Base-by-base conservation (phyloP, 495 filamentous ascomycete species). In the Penicillium desertorum region DNA sequence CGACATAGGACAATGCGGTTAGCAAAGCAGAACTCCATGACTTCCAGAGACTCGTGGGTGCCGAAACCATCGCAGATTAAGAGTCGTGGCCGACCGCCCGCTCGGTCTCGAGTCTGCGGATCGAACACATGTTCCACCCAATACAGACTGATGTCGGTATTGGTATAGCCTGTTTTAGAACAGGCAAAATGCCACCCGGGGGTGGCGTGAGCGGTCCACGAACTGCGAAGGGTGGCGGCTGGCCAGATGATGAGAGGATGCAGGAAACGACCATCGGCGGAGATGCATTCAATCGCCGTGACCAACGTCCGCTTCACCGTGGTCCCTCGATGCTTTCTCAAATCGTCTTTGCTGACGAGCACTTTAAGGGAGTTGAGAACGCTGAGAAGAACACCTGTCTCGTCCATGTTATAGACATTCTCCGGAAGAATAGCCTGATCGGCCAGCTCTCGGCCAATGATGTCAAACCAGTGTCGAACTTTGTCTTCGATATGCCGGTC, bases 201-300 rank as follows among this genome's bases (percentile, higher is more conserved):
- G 44, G 66, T 74, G 47, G 65, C 32, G 39, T 66, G 63, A 47
- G 60, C 68, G 22, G 63, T 72, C 71, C 60, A 71, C 32, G 46
- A 44, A 45, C 51, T 53, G 41, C 53, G 48, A 36, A 57, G 23
- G 6, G 62, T 71, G 41, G 65, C 64, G 29, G 71, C 71, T 54
- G 66, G 71, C 71, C 64, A 74, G 61, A 76, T 74, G 54, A 74
- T 70, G 27, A 74, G 61, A 60, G 67, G 64, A 44, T 57, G 12
- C 11, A 69, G 60, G 54, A 37, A 61, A n/a, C 48, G 55, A 25
- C 59, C 45, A 58, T 60, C 63, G 50, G 60, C 70, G 50, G 63
- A 67, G 20, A 74, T 73, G 46, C 61, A 76, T 62, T 62, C 46
- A 43, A 62, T 45, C n/a, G 56, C 60, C 5, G 51, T 76, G 32